Conservation (phyloP, 371 early-diverging fungal species). For the Blastocladiella emersonii region DNA sequence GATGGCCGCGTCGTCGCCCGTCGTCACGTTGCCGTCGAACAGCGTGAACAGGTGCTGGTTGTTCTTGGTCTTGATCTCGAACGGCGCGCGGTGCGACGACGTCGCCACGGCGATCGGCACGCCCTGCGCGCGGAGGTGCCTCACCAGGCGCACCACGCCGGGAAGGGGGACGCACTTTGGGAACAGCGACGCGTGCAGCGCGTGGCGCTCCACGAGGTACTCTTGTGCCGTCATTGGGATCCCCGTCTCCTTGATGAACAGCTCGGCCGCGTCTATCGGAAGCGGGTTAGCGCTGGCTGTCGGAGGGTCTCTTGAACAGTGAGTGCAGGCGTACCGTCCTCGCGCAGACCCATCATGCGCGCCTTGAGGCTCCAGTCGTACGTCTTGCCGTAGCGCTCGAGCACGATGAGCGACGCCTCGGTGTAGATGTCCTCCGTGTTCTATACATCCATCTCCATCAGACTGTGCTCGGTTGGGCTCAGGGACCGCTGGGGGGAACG, state of each 20-base stretch:
- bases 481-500: background rate
- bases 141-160: constrained; percentile 18
- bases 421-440: constrained; percentile 34
- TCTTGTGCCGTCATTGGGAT: constrained; percentile 25
- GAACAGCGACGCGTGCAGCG: constrained; percentile 10
- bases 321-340: background rate
- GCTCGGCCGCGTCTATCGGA: constrained; percentile 12
- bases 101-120: constrained; percentile 19
- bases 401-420: constrained; percentile 9
- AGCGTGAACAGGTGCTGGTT: constrained; percentile 24
- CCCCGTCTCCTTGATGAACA: constrained; percentile 14
- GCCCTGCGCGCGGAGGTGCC: background rate
- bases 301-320: too few relatives aligned
- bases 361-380: constrained; percentile 20
- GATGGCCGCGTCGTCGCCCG: constrained; percentile 25
- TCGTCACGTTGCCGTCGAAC: constrained; percentile 21
- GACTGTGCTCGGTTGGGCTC: background rate
- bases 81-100: constrained; percentile 18
- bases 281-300: too few relatives aligned
- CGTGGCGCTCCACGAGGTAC: constrained; percentile 20
- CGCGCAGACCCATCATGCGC: constrained; percentile 1
- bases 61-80: constrained; percentile 18
- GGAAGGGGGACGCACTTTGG: constrained; percentile 18
- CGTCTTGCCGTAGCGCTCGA: constrained; percentile 7
- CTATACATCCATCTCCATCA: background rate